These are phyloP conservation scores for Rhypophila decipiens DNA, from an alignment of 495 filamentous ascomycete species.

Conservation along the genomic window DNA sequence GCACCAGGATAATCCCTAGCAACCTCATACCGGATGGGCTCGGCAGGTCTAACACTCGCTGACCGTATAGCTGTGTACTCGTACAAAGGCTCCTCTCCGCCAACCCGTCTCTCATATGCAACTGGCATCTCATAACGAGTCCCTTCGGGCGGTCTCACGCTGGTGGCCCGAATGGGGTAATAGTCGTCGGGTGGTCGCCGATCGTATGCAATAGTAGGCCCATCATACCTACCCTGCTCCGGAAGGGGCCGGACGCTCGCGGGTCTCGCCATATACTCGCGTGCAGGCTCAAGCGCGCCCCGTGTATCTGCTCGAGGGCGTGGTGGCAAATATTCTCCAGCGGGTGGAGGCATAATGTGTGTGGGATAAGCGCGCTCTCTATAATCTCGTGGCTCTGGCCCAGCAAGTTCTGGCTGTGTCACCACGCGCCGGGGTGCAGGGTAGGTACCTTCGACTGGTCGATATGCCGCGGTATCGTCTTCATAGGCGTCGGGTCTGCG, in stretches of 20 bases:
- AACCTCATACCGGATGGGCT: constrained; percentile 15
- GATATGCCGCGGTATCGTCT: constrained; percentile 42
- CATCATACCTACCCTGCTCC: constrained; percentile 46
- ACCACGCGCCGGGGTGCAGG: constrained; percentile 41
- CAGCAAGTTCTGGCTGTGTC: constrained; percentile 46
- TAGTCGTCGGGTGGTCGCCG: constrained; percentile 40
- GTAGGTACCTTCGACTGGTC: constrained; percentile 31
- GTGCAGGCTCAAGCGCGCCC: constrained; percentile 30
- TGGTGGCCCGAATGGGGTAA: constrained; percentile 42
- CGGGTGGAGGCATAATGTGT: constrained; percentile 32
- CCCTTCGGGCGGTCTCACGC: constrained; percentile 48
- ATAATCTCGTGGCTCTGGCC: constrained; percentile 39
- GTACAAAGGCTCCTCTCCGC: constrained; percentile 29
- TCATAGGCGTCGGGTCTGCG: constrained; percentile 43
- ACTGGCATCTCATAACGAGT: constrained; percentile 45
- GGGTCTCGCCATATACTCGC: constrained; percentile 50
- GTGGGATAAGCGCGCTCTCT: constrained; percentile 45
- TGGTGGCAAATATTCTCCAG: constrained; percentile 37
- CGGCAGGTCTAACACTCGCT: constrained; percentile 21
- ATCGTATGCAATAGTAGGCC: constrained; percentile 11
- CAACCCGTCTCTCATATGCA: constrained; percentile 41
- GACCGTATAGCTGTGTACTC: constrained; percentile 23
- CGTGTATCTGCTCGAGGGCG: constrained; percentile 28
- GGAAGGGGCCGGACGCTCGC: constrained; percentile 11
- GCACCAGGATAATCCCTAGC: constrained; percentile 17